A percentile compares a stretch with the other conserved stretches of the same genome.
phyloP scores from a whole-genome alignment of 257 asterid species.

The Nicotiana obtusifolia region DNA sequence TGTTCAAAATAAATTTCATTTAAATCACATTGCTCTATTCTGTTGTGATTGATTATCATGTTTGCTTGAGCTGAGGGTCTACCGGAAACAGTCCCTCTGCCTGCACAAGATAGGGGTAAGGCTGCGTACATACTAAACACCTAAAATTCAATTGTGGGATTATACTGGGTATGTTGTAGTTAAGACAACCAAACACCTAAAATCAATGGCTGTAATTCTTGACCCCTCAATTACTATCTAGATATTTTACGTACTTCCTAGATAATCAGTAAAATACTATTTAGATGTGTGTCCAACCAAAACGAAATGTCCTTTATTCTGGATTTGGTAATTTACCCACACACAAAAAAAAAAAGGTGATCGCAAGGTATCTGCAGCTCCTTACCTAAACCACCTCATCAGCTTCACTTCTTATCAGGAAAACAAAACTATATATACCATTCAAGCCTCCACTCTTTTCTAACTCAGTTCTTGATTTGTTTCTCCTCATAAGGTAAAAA shows the following conservation, averaged over 20 bases:
- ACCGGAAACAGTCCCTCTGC: too few species aligned
- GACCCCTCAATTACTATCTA: not conserved
- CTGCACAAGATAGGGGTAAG: too few species aligned
- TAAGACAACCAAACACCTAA: not conserved
- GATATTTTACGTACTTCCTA: not conserved
- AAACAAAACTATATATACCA: slow-evolving; percentile 24
- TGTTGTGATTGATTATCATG: too few species aligned
- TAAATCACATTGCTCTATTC: too few species aligned
- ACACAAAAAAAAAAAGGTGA: not conserved
- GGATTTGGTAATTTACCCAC: not conserved
- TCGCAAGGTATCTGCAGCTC: not conserved
- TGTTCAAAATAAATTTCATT: too few species aligned
- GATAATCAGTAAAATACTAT: not conserved
- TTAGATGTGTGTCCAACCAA: not conserved
- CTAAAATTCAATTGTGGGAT: too few species aligned
- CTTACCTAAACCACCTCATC: slow-evolving; percentile 40
- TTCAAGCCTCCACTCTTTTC: slow-evolving; percentile 8
- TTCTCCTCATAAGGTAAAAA: slow-evolving; percentile 11
- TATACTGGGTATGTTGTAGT: too few species aligned
- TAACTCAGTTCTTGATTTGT: slow-evolving; percentile 16
- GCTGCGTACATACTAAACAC: too few species aligned
- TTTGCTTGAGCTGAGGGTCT: too few species aligned
- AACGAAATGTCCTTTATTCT: not conserved
- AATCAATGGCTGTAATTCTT: not conserved
- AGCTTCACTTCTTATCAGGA: slow-evolving; percentile 32